Base-by-base conservation (phyloP, 2,329 filamentous ascomycete species). In the Trichoderma atrobrunneum region DNA sequence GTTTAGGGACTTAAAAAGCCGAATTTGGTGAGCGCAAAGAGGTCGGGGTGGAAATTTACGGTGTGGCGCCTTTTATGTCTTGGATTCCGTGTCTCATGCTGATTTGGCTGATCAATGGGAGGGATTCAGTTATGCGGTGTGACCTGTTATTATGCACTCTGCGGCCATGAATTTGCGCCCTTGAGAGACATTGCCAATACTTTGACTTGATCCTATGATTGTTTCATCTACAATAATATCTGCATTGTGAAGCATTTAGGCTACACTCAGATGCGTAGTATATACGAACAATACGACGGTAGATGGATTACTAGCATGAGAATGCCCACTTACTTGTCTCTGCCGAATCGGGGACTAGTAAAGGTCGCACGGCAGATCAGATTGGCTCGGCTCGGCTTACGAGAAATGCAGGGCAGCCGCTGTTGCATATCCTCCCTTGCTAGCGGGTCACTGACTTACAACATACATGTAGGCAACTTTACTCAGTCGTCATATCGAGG, bases 401-500 rank as follows among this genome's bases (percentile, higher is more conserved):
- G 32, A 21, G 30, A 36, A 36, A 59, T 43, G 65, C 34, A 68
- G 54, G 65, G 64, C 65, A 32, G 7, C 16, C 11, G 10, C 21
- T 18, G 32, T 18, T 69, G 5, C 56, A 21, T 39, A 16, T 24
- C 11, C 48, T 61, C 66, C 66, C 66, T 69, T 51, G 56, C 48
- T 28, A 28, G 48, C 48, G 32, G 39, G 48, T 7, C 48, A 54
- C 7, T 32, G 63, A 18, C 51, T 63, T n/a, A 32, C 18, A 51
- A 62, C n/a, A n/a, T n/a, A n/a, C n/a, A n/a, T n/a, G n/a, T n/a
- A n/a, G 57, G 57, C 60, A 64, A 60, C 68, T 63, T 71, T 71
- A 71, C 60, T 59, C 68, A 64, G 68, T 71, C 60, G 60, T 57
- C 60, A 57, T 24, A 21, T 24, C 21, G 11, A 54, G 48, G n/a